These are phyloP conservation scores for Carpinus fangiana DNA, from an alignment of 306 rosid genomes.

Conservation along the genomic window DNA sequence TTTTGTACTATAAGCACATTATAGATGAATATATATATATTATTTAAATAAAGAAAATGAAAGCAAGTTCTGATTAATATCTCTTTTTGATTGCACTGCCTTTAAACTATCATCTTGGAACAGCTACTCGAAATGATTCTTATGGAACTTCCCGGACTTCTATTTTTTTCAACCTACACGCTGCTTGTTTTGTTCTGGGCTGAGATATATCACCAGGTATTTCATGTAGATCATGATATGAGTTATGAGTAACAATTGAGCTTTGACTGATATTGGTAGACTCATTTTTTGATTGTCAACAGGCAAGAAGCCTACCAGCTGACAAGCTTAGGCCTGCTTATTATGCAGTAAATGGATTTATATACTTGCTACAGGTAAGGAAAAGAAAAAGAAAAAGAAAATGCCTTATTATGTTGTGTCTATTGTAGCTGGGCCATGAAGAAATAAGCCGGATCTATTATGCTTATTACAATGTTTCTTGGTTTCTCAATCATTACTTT, in stretches of 20 bases:
- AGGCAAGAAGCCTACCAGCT: constrained; percentile 75
- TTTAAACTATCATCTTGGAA: constrained; percentile 20
- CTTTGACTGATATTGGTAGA: not conserved
- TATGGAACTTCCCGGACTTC: constrained; percentile 79
- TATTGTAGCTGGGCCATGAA: constrained; percentile 10
- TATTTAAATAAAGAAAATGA: not conserved
- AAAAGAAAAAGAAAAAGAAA: too few relatives aligned
- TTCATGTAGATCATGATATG: constrained; percentile 4
- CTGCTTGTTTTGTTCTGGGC: constrained; percentile 85
- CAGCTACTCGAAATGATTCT: constrained; percentile 62
- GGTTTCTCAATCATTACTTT: constrained; percentile 27
- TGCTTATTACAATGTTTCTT: not conserved
- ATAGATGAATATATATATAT: too few relatives aligned
- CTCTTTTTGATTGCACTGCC: constrained; percentile 13
- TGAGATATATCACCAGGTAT: constrained; percentile 82
- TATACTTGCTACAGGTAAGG: constrained; percentile 60
- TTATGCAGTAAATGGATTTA: constrained; percentile 55
- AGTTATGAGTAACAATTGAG: not conserved
- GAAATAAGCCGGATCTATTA: not conserved
- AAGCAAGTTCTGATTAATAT: too few relatives aligned
- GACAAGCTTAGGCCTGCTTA: constrained; percentile 66
- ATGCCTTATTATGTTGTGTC: constrained; percentile 17
- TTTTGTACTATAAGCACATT: too few relatives aligned
- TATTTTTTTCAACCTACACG: constrained; percentile 81
- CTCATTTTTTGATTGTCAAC: constrained; percentile 32